Evolutionary conservation across 371 early-diverging fungal species (phyloP), one percentile per base, ranked within the genome.

Genomic region (Mortierella sp.): DNA sequence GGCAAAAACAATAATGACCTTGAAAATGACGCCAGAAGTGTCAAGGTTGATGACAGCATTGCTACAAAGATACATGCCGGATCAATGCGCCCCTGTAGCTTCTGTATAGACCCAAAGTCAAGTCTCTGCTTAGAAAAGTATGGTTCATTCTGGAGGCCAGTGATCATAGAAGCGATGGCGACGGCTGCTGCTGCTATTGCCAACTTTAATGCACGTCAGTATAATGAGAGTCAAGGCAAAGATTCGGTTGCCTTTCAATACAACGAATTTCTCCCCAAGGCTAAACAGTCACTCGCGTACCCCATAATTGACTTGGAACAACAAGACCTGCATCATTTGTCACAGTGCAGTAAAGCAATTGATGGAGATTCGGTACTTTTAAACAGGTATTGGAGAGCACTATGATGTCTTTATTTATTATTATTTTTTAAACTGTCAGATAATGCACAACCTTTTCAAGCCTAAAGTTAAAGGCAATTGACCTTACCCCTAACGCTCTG

Each of bases 171-270:
- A 28, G 81, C 81, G 1, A 6, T 80, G n/a, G 75, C 81, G 0
- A 80, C 81, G 31, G 81, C 81, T 2, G 75, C 75, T 7, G 81
- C 81, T 13, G 68, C 72, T 10, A 80, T 80, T 26, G 75, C 81
- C 22, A 66, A 49, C 9, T 67, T 75, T 42, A 58, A 61, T 37
- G 43, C 57, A 17, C 34, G 26, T 15, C 65, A 72, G 29, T 19
- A 61, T n/a, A 17, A 5, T 4, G 9, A 35, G 22, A 37, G 3
- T 51, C 37, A 35, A 6, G 45, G 29, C 9, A 15, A 35, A 13
- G 28, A n/a, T n/a, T 31, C 64, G 2, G 13, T 57, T 2, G 26
- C 32, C 1, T 43, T 34, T 51, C 63, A 53, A 22, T 58, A 68
- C 49, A 45, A 53, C 29, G 74, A 73, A 31, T 68, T 64, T 35